A percentile compares a stretch with the other conserved stretches of the same genome.
Evolutionary conservation across 1,284 basidiomycete genomes (phyloP).

Genomic region (Ustilago trichophora): DNA sequence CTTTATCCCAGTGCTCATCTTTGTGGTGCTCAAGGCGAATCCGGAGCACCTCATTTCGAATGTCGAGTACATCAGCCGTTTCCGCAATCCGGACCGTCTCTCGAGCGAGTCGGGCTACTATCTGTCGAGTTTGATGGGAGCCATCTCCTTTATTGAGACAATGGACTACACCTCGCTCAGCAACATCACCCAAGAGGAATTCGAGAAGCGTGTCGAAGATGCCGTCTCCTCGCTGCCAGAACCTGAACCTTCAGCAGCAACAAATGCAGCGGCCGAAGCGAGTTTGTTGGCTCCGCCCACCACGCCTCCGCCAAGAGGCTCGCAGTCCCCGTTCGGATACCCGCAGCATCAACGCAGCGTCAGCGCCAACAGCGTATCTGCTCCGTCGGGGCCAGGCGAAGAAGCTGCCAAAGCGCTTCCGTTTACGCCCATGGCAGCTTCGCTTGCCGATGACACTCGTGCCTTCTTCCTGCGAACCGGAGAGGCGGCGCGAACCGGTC

Average conservation of each 20-base stretch:
- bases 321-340: constrained; percentile 12
- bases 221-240: constrained; percentile 44
- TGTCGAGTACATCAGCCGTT: constrained; percentile 88
- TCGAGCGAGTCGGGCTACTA: constrained; percentile 98
- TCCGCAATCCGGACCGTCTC: constrained; percentile 86
- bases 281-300: constrained; percentile 14
- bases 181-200: constrained; percentile 89
- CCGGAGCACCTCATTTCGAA: constrained; percentile 93
- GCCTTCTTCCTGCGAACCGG: constrained; percentile 64
- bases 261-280: not conserved
- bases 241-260: constrained; percentile 20
- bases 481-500: constrained; percentile 60
- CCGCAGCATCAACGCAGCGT: constrained; percentile 35
- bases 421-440: constrained; percentile 41
- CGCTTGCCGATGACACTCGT: constrained; percentile 63
- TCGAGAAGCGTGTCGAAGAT: constrained; percentile 72
- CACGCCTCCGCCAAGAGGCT: constrained; percentile 24
- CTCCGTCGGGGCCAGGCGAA: constrained; percentile 42
- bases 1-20: constrained; percentile 94
- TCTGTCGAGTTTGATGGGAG: constrained; percentile 80
- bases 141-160: constrained; percentile 93
- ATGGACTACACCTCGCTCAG: constrained; percentile 95
- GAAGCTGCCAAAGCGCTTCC: constrained; percentile 52
- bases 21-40: constrained; percentile 90
- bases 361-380: constrained; percentile 40